Percentiles rank a stretch among this genome's conserved stretches.
phyloP scores from a whole-genome alignment of 306 rosid species.

The Geum urbanum region DNA sequence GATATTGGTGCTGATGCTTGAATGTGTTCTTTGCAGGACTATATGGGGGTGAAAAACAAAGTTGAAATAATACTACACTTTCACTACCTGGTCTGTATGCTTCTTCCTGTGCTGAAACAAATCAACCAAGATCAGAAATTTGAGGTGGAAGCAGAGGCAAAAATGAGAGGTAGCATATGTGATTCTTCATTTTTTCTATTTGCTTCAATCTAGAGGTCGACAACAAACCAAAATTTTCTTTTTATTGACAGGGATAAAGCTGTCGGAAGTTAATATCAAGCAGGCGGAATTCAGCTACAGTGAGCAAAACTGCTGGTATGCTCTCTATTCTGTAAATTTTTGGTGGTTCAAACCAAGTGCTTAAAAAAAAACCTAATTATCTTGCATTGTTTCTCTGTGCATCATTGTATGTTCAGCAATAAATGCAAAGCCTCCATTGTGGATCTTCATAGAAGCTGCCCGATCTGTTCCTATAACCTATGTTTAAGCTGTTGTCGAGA shows the following conservation, averaged over 20 bases:
- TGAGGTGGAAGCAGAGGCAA: slow-evolving; percentile 71
- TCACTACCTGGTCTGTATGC: slow-evolving; percentile 82
- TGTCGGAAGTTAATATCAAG: slow-evolving; percentile 64
- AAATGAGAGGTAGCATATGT: slow-evolving; percentile 46
- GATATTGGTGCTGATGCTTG: slow-evolving; percentile 34
- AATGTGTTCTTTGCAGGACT: slow-evolving; percentile 53
- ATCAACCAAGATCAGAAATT: slow-evolving; percentile 59
- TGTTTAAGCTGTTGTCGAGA: slow-evolving; percentile 73
- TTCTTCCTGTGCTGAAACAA: slow-evolving; percentile 83
- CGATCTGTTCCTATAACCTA: slow-evolving; percentile 73
- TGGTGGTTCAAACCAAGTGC: slow-evolving; percentile 2
- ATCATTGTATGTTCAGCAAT: slow-evolving; percentile 56
- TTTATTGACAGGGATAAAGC: slow-evolving; percentile 49
- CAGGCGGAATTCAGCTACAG: slow-evolving; percentile 51
- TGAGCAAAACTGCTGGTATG: slow-evolving; percentile 56
- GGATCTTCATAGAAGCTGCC: slow-evolving; percentile 95
- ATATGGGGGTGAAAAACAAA: slow-evolving; percentile 48
- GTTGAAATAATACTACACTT: slow-evolving; percentile 63
- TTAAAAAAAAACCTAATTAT: background rate
- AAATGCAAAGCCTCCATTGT: slow-evolving; percentile 61
- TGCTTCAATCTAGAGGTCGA: slow-evolving; percentile 17
- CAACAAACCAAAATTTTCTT: background rate
- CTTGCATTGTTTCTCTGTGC: slow-evolving; percentile 29
- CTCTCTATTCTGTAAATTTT: slow-evolving; percentile 13
- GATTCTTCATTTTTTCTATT: slow-evolving; percentile 17